Evolutionary conservation across 163 green algal genomes (phyloP), one percentile per base, ranked within the genome.

Genomic region (Volvox carteri): DNA sequence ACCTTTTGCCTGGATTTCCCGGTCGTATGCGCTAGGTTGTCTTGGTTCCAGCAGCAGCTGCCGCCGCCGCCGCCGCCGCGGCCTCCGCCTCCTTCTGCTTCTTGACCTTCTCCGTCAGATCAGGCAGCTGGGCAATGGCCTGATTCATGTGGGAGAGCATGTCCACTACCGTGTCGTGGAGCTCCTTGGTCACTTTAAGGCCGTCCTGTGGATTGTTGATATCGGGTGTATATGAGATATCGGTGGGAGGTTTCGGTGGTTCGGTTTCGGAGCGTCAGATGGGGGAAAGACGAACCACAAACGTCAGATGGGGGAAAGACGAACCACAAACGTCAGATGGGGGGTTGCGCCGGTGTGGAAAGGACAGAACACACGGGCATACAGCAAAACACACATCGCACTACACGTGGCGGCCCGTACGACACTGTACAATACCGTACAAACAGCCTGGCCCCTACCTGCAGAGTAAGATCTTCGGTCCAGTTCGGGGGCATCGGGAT

Each of bases 71-170:
- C 44, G 73, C 73, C 23, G 73, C 73, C 33, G 65, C 67, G 21
- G 67, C 67, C 67, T 6, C 76, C 39, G 37, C 78, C 30, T 77
- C 16, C 56, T 81, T 52, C 67, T 70, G 46, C 35, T 78, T 78
- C 2, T 44, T 72, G 37, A 89, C 65, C 39, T 74, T 48, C 28
- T 83, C 70, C 25, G 68, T 89, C 1, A 93, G 56, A 72, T 92
- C 90, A 8, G 87, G 91, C 85, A 94, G 85, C 35, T 62, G 75
- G 35, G 76, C 81, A 14, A 92, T 85, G 39, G 83, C 91, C 67
- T 74, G 56, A 78, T 95, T 95, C 91, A 94, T 94, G 46, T 56
- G 72, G n/a, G 37, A 75, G 48, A 95, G 23, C 92, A 95, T 95
- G 65, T 90, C 87, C 21, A 75, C 62, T 42, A 93, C 58, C 0